Evolutionary conservation across 1,139 yeast genomes (phyloP), one percentile per base, ranked within the genome.

Genomic region (Scheffersomyces illinoinensis): DNA sequence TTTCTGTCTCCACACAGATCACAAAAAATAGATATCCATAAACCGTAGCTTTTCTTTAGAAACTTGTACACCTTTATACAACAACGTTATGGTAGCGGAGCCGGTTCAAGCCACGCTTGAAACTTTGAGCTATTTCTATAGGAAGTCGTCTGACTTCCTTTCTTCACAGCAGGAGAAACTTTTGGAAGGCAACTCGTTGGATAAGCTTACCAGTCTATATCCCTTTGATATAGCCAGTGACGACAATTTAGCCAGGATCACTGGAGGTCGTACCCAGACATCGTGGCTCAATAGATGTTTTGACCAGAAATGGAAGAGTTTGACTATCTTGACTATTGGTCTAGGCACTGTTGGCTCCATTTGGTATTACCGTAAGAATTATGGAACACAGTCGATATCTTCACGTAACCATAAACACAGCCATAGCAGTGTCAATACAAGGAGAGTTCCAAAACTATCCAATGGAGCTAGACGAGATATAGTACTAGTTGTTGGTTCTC

Each of bases 401-500:
- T 19, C 33, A 46, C 39, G 24, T 21, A 48, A 43, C 3, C 47
- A 50, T 18, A 55, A 53, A 47, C 50, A 33, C 47, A 24, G 51
- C 62, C 54, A 60, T 62, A 24, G 56, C 57, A 18, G 8, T 26
- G 39, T 53, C 23, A 20, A 20, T n/a, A 74, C 70, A 57, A 77
- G 96, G 65, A 76, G 88, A 61, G 96, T 93, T 0, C 80, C 82
- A 4, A 82, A 86, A 60, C 77, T 91, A 47, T 66, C 83, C 10
- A 88, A 88, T 64, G 96, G 96, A 0, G 91, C 91, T 2, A 76
- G 97, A 53, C 82, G 83, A 59, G 96, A 91, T 65, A 95, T 90
- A 5, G 85, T 91, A 0, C 76, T 91, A 46, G 76, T 91, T 6
- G 82, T 91, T 2, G 96, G 96, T 1, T 88, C 93, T 1, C 93